A percentile compares a stretch with the other conserved stretches of the same genome.
phyloP scores from a whole-genome alignment of 2,329 filamentous ascomycete species.

The Helicocarpus griseus region DNA sequence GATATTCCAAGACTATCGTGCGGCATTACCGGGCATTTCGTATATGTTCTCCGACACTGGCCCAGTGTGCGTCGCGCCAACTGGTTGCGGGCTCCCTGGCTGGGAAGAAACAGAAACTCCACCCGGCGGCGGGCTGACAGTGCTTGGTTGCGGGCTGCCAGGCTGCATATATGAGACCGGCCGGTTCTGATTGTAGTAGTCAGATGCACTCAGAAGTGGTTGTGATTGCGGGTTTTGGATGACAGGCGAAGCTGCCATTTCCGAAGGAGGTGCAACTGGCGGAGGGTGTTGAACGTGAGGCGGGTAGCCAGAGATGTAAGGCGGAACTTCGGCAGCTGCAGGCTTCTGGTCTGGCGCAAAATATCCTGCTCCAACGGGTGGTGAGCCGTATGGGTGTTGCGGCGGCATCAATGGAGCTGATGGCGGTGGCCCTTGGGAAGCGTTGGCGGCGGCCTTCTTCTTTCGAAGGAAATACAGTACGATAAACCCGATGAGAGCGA shows the following conservation, averaged over 20 bases:
- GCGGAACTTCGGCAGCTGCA: slow-evolving; percentile 1
- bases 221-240: slow-evolving; percentile 5
- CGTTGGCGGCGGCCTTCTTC: slow-evolving; percentile 4
- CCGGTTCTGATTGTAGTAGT: slow-evolving; percentile 10
- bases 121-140: neutral
- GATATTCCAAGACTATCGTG: neutral
- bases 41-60: slow-evolving; percentile 13
- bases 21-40: slow-evolving; percentile 8
- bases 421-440: neutral
- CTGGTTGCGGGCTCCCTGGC: slow-evolving; percentile 3
- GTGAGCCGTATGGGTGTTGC: neutral
- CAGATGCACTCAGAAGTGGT: slow-evolving; percentile 1
- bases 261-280: neutral
- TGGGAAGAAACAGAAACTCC: neutral
- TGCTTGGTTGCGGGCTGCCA: neutral
- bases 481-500: slow-evolving; percentile 8
- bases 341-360: slow-evolving; percentile 10
- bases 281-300: neutral
- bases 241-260: slow-evolving; percentile 8
- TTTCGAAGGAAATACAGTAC: slow-evolving; percentile 11
- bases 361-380: slow-evolving; percentile 8
- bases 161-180: slow-evolving; percentile 4
- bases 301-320: slow-evolving; percentile 8
- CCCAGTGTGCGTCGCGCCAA: slow-evolving; percentile 10
- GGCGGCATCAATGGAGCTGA: slow-evolving; percentile 2